Evolutionary conservation across 805 yeast genomes (phyloP).

Genomic region (Candida ponderosae): DNA sequence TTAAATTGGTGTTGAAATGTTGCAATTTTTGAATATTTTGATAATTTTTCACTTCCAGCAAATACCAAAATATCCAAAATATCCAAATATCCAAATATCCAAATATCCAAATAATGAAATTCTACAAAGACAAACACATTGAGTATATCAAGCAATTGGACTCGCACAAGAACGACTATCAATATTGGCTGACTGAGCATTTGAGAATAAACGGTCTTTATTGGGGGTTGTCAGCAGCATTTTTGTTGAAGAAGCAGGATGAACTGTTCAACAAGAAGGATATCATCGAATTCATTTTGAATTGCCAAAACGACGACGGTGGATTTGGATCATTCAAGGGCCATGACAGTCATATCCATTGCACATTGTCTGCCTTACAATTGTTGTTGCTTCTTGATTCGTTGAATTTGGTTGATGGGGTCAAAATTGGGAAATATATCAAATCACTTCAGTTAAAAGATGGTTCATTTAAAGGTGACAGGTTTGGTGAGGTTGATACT

Average conservation of each 20-base stretch:
- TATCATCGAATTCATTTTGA: conserved; percentile 58
- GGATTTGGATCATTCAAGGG: conserved; percentile 88
- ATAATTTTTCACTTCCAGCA: no score
- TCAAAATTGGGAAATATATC: conserved; percentile 29
- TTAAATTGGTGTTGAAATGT: no score
- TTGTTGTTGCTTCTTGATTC: conserved; percentile 60
- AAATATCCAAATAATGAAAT: conserved; percentile 3
- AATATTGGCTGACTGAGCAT: conserved; percentile 89
- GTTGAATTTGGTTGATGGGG: conserved; percentile 35
- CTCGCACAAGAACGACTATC: conserved; percentile 48
- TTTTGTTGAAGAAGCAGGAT: conserved; percentile 40
- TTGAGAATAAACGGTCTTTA: conserved; percentile 85
- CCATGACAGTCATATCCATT: conserved; percentile 82
- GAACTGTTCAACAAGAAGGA: conserved; percentile 54
- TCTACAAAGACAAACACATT: conserved; percentile 44
- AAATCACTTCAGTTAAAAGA: conserved; percentile 25
- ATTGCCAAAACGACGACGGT: conserved; percentile 59
- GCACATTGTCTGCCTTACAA: conserved; percentile 85
- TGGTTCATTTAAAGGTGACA: conserved; percentile 87
- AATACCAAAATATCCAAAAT: no score
- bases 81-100: no score
- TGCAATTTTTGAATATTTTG: no score
- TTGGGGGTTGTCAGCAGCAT: conserved; percentile 87
- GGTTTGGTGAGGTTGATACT: conserved; percentile 89
- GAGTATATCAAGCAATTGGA: conserved; percentile 48